phyloP scores from a whole-genome alignment of 164 flowering plant genomes.

The Santalum album region DNA sequence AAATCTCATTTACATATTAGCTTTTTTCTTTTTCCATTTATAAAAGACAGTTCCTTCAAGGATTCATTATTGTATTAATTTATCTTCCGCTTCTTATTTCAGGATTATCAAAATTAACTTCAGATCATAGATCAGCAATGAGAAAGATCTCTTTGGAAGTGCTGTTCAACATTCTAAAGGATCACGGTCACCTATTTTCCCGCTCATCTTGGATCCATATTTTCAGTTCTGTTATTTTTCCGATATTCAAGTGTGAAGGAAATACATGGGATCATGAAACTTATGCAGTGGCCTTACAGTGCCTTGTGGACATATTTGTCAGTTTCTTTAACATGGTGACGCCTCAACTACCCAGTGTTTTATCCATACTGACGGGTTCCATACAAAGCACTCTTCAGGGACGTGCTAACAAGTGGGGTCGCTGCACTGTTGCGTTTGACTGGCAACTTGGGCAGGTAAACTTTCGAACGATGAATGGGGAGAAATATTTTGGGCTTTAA shows the following conservation, averaged over 20 bases:
- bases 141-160: slow-evolving; percentile 91
- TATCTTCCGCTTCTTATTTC: slow-evolving; percentile 19
- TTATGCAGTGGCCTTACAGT: slow-evolving; percentile 57
- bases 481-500: slow-evolving; percentile 49
- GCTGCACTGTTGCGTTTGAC: slow-evolving; percentile 63
- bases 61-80: too few relatives aligned
- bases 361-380: slow-evolving; percentile 52
- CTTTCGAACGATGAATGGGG: slow-evolving; percentile 81
- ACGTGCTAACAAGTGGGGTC: slow-evolving; percentile 67
- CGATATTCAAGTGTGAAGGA: slow-evolving; percentile 53
- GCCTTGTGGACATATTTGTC: slow-evolving; percentile 70
- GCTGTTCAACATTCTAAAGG: slow-evolving; percentile 88
- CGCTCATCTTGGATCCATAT: slow-evolving; percentile 60
- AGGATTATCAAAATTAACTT: slow-evolving; percentile 88
- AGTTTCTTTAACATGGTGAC: slow-evolving; percentile 55
- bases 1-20: too few relatives aligned
- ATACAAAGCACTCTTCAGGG: slow-evolving; percentile 57
- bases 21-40: too few relatives aligned
- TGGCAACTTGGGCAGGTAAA: slow-evolving; percentile 41
- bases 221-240: slow-evolving; percentile 56
- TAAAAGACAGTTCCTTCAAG: too few relatives aligned
- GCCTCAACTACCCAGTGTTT: slow-evolving; percentile 50
- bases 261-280: slow-evolving; percentile 77
- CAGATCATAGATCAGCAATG: slow-evolving; percentile 83
- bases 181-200: slow-evolving; percentile 94